Percentiles rank a stretch among this genome's conserved stretches.
These are phyloP conservation scores for Nakazawaea anatomiae DNA, from an alignment of 805 yeast genomes.

Conservation along the genomic window DNA sequence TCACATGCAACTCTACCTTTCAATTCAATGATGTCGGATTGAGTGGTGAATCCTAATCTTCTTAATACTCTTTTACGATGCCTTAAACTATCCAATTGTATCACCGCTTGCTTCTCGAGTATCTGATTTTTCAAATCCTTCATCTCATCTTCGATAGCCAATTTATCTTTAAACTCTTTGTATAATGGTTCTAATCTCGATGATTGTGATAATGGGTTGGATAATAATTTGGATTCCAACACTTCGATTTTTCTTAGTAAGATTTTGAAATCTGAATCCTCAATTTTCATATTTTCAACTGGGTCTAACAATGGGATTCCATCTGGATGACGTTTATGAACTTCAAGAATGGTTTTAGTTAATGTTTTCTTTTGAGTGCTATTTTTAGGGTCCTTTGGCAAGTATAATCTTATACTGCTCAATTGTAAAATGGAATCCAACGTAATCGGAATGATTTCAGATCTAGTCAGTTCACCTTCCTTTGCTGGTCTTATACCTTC, in stretches of 20 bases:
- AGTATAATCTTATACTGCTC: slow-evolving; percentile 72
- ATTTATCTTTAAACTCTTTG: slow-evolving; percentile 58
- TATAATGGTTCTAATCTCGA: slow-evolving; percentile 59
- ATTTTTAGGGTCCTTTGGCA: slow-evolving; percentile 72
- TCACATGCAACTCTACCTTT: slow-evolving; percentile 98
- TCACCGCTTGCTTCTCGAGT: slow-evolving; percentile 79
- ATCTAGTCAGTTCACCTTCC: slow-evolving; percentile 62
- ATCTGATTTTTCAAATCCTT: slow-evolving; percentile 59
- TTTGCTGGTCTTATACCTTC: slow-evolving; percentile 85
- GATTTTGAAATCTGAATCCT: slow-evolving; percentile 68
- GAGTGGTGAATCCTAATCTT: slow-evolving; percentile 84
- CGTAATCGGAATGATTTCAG: slow-evolving; percentile 82
- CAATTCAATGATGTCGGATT: slow-evolving; percentile 84
- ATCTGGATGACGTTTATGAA: slow-evolving; percentile 77
- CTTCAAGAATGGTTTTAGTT: slow-evolving; percentile 73
- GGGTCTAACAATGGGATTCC: slow-evolving; percentile 94
- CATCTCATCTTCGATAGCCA: slow-evolving; percentile 52
- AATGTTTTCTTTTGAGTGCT: slow-evolving; percentile 52
- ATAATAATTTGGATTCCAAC: slow-evolving; percentile 63
- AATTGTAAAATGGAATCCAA: slow-evolving; percentile 67
- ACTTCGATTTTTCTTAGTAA: slow-evolving; percentile 76
- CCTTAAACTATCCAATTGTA: slow-evolving; percentile 90
- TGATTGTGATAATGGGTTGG: slow-evolving; percentile 64
- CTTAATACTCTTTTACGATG: slow-evolving; percentile 90
- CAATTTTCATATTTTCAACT: slow-evolving; percentile 85